Base-by-base conservation (phyloP, 148 eudicot genomes). In the Oxyria digyna region DNA sequence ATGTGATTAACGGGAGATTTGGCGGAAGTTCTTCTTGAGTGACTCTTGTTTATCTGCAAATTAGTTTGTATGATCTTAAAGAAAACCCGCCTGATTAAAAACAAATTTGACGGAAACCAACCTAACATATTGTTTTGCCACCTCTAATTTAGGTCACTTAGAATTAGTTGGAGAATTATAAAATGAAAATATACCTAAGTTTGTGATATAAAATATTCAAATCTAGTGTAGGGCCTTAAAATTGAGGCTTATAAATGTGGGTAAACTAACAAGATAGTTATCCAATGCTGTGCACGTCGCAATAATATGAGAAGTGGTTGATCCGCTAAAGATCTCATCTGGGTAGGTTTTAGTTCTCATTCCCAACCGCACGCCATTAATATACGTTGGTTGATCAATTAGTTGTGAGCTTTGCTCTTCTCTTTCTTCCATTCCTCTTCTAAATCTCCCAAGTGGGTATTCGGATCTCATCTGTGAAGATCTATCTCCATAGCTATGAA, bases 401-500 rank as follows among this genome's bases (percentile, higher is more conserved):
- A 42, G 21, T 67, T 42, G 21, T 54, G 43, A 20, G 27, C 27
- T 66, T 6, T 8, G 14, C 42, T 66, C 43, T 20, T 45, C 15
- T 1, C 43, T 35, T 65, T 67, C 65, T 29, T 67, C 52, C 8
- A 8, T 52, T 33, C 42, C 41, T 70, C 69, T n/a, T 8, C 29
- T 32, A 8, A 66, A 54, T 67, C 76, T 75, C 71, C 71, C 32
- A 7, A 46, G 65, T 23, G 17, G 4, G 23, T n/a, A 29, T 13
- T 62, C 67, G 48, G 69, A 79, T 76, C 72, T 70, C 31, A 48
- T 23, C 29, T 8, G 15, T 54, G 62, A 54, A 70, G 67, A 73
- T 62, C 74, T 52, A 52, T 7, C 17, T 57, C 29, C 24, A 18
- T 26, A 29, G 76, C 80, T 71, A 93, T 93, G 98, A 87, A 86